phyloP scores from a whole-genome alignment of 768 basidiomycete species.

The Pulveroboletus ravenelii region DNA sequence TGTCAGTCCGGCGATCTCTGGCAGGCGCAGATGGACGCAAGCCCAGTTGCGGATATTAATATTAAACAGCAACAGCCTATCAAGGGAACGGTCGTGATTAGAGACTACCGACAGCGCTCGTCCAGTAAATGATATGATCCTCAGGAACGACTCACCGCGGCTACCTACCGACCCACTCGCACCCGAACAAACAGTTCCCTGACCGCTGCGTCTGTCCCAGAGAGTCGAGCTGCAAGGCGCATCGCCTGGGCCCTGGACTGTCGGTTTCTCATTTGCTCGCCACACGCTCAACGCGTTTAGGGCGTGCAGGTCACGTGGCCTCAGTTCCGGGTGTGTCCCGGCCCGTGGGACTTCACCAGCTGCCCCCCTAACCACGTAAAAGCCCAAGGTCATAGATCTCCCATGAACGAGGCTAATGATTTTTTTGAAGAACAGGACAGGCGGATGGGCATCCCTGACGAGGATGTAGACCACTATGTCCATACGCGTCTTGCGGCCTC shows the following conservation, averaged over 20 bases:
- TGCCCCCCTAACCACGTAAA: too few species aligned
- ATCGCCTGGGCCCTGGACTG: too few species aligned
- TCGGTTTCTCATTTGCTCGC: too few species aligned
- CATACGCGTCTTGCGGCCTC: conserved; percentile 24
- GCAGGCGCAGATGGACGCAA: too few species aligned
- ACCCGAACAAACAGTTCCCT: too few species aligned
- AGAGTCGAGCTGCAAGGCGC: too few species aligned
- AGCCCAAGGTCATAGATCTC: too few species aligned
- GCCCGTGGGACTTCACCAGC: too few species aligned
- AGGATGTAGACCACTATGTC: conserved; percentile 47
- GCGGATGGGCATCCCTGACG: conserved; percentile 50
- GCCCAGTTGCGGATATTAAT: conserved; percentile 2
- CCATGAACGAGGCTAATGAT: conserved; percentile 36
- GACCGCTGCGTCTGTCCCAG: too few species aligned
- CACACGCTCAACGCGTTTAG: background rate
- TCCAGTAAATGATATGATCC: conserved; percentile 12
- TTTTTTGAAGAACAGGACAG: conserved; percentile 55
- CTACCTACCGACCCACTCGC: too few species aligned
- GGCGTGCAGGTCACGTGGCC: conserved; percentile 14
- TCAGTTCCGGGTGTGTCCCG: background rate
- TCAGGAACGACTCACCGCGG: conserved; percentile 13
- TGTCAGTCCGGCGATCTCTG: too few species aligned
- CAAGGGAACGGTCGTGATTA: too few species aligned
- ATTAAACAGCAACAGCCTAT: background rate
- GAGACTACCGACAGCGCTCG: background rate